Evolutionary conservation across 495 filamentous ascomycete genomes (phyloP), one percentile per base, ranked within the genome.

Genomic region (Margaritispora aquatica): DNA sequence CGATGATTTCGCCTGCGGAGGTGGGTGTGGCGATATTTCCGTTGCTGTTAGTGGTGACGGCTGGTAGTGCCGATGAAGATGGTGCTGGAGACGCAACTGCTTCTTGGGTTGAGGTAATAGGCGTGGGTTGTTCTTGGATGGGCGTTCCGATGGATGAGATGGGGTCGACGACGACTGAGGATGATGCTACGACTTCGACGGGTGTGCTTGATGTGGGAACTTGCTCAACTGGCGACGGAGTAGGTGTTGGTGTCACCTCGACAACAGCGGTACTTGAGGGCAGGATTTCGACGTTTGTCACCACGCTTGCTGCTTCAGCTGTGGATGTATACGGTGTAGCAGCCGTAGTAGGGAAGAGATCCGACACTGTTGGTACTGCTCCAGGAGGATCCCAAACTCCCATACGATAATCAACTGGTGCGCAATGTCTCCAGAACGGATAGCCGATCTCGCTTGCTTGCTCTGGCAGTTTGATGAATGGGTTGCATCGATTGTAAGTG

Each of bases 301-400:
- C 48, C 17, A 48, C 23, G n/a, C 22, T 27, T 1, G 41, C 2
- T 41, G 29, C 4, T 2, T 50, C 20, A 27, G 36, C 21, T 9
- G 54, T 61, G 2, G 54, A 29, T 1, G 54, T 31, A 13, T 23
- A 11, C 3, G 41, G 10, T 23, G 24, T 3, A 2, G 38, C 20
- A 22, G 26, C 26, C 9, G 54, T 61, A 2, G 54, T 21, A 1
- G 54, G 21, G 9, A 64, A 52, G 2, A 64, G 47, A 11, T 19
- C 38, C 19, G 1, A 21, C 20, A 50, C 58, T 0, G 58, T 2
- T 13, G 58, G 58, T 49, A 64, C 54, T 27, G 62, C 62, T 61
- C 52, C 53, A 15, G 62, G 58, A 19, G 62, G 62, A 48, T 64
- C 62, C 29, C 53, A 61, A 17, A 64, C 22, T 5, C 62, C 62